Conservation (phyloP, 441 rosid species). For the Corymbia calophylla region DNA sequence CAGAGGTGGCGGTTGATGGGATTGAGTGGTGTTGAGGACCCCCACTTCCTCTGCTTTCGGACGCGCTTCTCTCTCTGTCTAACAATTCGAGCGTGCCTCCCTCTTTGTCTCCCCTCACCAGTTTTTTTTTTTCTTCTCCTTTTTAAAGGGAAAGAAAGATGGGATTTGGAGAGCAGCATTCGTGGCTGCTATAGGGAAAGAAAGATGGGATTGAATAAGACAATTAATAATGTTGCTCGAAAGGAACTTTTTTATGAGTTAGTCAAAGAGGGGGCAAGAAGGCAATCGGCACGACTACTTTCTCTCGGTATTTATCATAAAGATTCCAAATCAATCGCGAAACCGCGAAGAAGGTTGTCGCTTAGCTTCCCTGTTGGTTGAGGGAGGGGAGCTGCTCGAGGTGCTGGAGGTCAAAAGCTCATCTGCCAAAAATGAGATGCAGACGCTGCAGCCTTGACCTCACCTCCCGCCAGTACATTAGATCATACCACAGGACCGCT, state of each 20-base stretch:
- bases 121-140: neutral
- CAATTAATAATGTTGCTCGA: neutral
- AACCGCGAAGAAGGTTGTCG: neutral
- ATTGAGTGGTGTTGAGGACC: slow-evolving; percentile 18
- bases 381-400: neutral
- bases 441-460: fast-evolving
- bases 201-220: neutral
- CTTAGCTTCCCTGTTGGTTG: neutral
- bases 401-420: neutral
- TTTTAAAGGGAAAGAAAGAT: neutral
- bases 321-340: neutral
- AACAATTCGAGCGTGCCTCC: neutral
- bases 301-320: neutral
- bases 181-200: neutral
- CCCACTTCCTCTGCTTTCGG: slow-evolving; percentile 36
- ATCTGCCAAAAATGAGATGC: neutral
- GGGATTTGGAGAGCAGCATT: neutral
- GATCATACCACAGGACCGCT: neutral
- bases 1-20: neutral
- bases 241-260: neutral
- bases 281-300: neutral
- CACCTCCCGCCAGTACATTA: neutral
- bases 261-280: neutral
- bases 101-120: neutral
- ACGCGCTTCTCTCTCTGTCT: slow-evolving; percentile 17